A percentile compares a stretch with the other conserved stretches of the same genome.
These are phyloP conservation scores for Aspergillus texensis DNA, from an alignment of 2,329 filamentous ascomycete species.

Conservation along the genomic window DNA sequence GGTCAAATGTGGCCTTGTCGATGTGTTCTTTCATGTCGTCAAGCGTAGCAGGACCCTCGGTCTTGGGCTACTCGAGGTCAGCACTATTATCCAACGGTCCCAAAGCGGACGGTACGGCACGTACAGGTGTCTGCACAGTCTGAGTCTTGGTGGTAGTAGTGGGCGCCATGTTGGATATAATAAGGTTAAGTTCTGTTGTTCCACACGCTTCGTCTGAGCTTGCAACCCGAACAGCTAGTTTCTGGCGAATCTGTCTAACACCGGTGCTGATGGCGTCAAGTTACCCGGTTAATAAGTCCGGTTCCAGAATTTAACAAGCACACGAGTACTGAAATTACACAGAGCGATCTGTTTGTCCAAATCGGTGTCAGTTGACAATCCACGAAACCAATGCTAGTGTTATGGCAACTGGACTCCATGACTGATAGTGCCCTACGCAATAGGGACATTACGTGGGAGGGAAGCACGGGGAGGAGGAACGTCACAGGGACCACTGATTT, in stretches of 20 bases:
- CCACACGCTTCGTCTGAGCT: background rate
- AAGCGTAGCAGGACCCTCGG: conserved; percentile 46
- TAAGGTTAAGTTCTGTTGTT: background rate
- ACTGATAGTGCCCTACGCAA: conserved; percentile 23
- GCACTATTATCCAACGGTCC: background rate
- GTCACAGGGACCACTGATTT: conserved; percentile 9
- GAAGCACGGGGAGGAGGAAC: conserved; percentile 6
- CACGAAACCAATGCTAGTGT: conserved; percentile 16
- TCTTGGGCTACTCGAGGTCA: conserved; percentile 40
- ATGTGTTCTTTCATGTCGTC: conserved; percentile 73
- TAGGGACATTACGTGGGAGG: conserved; percentile 22
- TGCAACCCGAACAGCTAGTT: background rate
- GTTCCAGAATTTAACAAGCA: conserved; percentile 1
- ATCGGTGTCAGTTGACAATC: conserved; percentile 21
- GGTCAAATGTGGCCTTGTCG: conserved; percentile 79
- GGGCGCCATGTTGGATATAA: conserved; percentile 29
- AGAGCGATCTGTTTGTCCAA: conserved; percentile 19
- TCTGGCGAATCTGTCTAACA: background rate
- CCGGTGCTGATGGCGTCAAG: conserved; percentile 1
- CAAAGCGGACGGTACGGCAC: conserved; percentile 9
- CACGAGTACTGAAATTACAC: conserved; percentile 20
- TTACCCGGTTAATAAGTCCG: conserved; percentile 2
- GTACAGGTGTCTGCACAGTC: conserved; percentile 30
- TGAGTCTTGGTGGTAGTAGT: conserved; percentile 31
- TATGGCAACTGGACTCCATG: conserved; percentile 19